Percentiles rank a stretch among this genome's conserved stretches.
Conservation (phyloP, 805 yeast species). For the Wickerhamomyces xylosicus region DNA sequence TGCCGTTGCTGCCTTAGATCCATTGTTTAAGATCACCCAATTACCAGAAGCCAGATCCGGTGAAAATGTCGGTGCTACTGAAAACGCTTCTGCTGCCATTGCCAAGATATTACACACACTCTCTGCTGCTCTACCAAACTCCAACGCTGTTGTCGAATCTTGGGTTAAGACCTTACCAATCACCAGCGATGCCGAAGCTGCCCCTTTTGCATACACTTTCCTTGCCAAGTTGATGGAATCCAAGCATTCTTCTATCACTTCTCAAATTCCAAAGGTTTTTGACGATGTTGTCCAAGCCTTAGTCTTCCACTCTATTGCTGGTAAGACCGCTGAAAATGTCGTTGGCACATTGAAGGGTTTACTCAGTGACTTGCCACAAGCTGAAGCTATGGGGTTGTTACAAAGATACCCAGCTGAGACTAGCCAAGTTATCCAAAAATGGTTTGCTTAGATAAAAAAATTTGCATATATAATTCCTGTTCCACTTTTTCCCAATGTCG, state of each 20-base stretch:
- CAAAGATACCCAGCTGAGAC: conserved; percentile 53
- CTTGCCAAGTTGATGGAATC: conserved; percentile 60
- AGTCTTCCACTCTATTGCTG: conserved; percentile 53
- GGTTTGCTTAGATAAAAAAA: conserved; percentile 37
- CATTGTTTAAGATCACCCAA: conserved; percentile 60
- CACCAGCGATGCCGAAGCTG: conserved; percentile 78
- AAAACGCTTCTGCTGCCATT: conserved; percentile 71
- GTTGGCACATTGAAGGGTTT: conserved; percentile 55
- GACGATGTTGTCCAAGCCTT: conserved; percentile 69
- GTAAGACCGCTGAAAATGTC: conserved; percentile 58
- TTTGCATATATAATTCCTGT: too few relatives aligned
- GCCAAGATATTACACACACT: conserved; percentile 70
- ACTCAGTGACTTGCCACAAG: conserved; percentile 55
- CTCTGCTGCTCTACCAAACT: conserved; percentile 48
- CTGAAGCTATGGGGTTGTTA: conserved; percentile 54
- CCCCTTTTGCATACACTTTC: conserved; percentile 72
- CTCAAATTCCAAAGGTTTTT: conserved; percentile 49
- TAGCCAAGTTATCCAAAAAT: conserved; percentile 47
- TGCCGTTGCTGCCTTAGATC: conserved; percentile 60
- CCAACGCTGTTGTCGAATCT: conserved; percentile 50
- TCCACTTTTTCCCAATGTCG: too few relatives aligned
- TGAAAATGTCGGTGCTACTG: conserved; percentile 80
- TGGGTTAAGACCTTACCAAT: conserved; percentile 85
- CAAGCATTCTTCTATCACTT: conserved; percentile 46
- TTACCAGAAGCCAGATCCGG: conserved; percentile 81